Base-by-base conservation (phyloP, 2,329 filamentous ascomycete genomes). In the Hortaea werneckii region DNA sequence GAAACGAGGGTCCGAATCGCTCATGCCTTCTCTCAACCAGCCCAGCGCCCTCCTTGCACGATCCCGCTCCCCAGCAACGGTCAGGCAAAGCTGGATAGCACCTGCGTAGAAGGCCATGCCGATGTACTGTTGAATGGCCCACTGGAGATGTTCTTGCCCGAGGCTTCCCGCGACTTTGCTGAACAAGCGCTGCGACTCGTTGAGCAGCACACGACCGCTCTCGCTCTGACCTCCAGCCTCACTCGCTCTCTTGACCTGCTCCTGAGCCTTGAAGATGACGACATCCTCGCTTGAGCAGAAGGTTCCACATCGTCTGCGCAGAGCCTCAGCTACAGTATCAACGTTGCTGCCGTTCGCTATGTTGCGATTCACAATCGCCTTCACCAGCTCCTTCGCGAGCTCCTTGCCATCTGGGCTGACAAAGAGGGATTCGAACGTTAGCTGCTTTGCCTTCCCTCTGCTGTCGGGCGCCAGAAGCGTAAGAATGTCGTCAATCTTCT, bases 221-320 rank as follows among this genome's bases (percentile, higher is more conserved):
- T 89, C 90, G 4, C 80, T 80, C 58, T 88, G 87, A 4, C 76
- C 71, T 7, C 81, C 79, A 41, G 85, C 79, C 63, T 95, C 89
- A 2, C 82, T 81, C 1, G 90, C 90, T 55, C 87, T 79, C 72
- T 95, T 94, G 44, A 96, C 72, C 58, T 90, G 85, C 65, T 98
- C 92, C 63, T 96, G 90, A 0, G 92, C 92, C 67, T 95, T 96
- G 80, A 98, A 98, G 55, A 95, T 90, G 53, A 96, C 82, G 1
- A 96, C 92, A 68, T 98, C 92, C 53, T 98, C 90, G 0, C 90
- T 82, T 59, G 89, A 95, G 65, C 92, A 98, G 75, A 98, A 98
- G 67, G 85, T 95, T 51, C 92, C 94, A 57, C 92, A 98, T 57
- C 89, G 80, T 56, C 92, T 78, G 40, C 92, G 79, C 42, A 98